Base-by-base conservation (phyloP, 108 stramenopile species). In the Cyclotella atomus region DNA sequence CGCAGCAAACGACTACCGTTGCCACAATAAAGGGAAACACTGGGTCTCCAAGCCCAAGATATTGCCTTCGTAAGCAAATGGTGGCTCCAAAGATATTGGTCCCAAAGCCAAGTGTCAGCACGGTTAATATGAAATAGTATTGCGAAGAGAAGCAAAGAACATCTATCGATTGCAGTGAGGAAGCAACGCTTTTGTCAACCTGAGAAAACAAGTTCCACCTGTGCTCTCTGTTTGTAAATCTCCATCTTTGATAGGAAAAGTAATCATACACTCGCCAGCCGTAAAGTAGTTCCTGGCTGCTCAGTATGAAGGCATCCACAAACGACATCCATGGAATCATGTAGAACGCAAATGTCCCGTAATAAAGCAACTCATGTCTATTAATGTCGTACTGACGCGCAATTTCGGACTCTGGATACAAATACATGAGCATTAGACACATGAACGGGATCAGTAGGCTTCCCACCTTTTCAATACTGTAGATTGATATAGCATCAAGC, bases 231-330 rank as follows among this genome's bases (percentile, higher is more conserved):
- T 89, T 89, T 3, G 65, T 65, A 70, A 94, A 96, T 20, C 95
- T 75, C 77, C 91, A 94, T 28, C 83, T 67, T 68, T 94, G 93
- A 68, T 93, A 96, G 17, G 88, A 82, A 4, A 96, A 75, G 72
- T 96, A 96, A 70, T 96, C 95, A 77, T 88, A 88, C 19, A 96
- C 81, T 60, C 87, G 83, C 93, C 93, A 96, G 9, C 95, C 95
- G 65, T 90, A 91, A 3, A 88, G 76, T 29, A 96, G 89, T 81
- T 96, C 95, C 60, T 92, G 91, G 3, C 86, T 77, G 76, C 91
- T 92, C 24, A 94, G 76, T 34, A 96, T 55, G 35, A 92, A 91
- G 8, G 91, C 83, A 65, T 96, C 95, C 71, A 91, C 75, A 34
- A 79, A 9, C n/a, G 88, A 64, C 44, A 57, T 64, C 70, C 77